Conservation (phyloP, 2,329 filamentous ascomycete species). For the Eurotiales sp. region DNA sequence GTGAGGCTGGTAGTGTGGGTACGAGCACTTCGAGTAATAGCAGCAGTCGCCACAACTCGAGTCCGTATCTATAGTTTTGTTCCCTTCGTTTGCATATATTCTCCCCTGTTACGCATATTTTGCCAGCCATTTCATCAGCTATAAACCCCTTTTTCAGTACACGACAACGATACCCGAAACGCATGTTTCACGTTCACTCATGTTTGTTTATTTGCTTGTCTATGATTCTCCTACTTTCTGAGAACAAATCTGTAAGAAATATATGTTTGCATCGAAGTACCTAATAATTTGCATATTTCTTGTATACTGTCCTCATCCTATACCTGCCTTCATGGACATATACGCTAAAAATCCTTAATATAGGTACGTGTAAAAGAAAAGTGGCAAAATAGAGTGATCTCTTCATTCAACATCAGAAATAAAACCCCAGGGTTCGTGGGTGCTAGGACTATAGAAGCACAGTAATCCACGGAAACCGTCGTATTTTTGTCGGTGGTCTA, state of each 20-base stretch:
- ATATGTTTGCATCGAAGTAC: neutral
- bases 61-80: constrained; percentile 2
- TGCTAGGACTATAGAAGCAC: too few relatives aligned
- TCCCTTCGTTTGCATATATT: neutral
- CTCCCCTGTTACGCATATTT: neutral
- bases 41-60: constrained; percentile 13
- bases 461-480: too few relatives aligned
- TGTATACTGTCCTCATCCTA: too few relatives aligned
- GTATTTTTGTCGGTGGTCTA: too few relatives aligned
- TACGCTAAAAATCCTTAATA: too few relatives aligned
- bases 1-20: constrained; percentile 37
- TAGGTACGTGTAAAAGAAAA: too few relatives aligned
- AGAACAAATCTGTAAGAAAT: neutral
- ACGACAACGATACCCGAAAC: constrained; percentile 13
- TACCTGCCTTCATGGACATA: too few relatives aligned
- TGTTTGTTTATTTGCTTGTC: neutral
- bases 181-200: constrained; percentile 2
- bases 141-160: constrained; percentile 7
- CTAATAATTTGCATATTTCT: neutral
- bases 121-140: neutral
- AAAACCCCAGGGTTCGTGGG: too few relatives aligned
- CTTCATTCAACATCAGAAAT: too few relatives aligned
- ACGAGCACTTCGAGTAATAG: constrained; percentile 15
- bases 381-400: too few relatives aligned
- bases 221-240: too few relatives aligned